These are phyloP conservation scores for Strobilomyces echinocephalus DNA, from an alignment of 768 basidiomycete genomes.

Conservation along the genomic window DNA sequence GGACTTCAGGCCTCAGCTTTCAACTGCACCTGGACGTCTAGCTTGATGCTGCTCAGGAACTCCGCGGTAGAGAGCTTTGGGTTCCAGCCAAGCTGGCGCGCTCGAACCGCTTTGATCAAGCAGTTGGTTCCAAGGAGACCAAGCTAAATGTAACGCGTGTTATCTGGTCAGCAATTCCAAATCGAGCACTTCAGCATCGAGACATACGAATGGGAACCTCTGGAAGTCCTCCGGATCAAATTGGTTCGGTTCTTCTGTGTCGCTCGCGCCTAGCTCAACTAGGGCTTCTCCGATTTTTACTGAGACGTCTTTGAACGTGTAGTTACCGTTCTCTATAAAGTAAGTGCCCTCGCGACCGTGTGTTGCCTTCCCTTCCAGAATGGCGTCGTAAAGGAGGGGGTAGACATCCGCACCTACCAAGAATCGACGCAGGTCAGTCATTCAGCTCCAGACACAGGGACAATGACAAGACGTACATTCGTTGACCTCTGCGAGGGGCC, in stretches of 20 bases:
- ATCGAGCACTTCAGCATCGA: too few species aligned
- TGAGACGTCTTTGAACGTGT: slow-evolving; percentile 41
- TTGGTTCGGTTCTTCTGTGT: slow-evolving; percentile 32
- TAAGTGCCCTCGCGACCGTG: slow-evolving; percentile 46
- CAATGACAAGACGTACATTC: slow-evolving; percentile 29
- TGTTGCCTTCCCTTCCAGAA: slow-evolving; percentile 15
- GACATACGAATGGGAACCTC: slow-evolving; percentile 5
- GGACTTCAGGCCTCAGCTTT: not conserved
- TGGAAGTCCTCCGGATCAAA: slow-evolving; percentile 33
- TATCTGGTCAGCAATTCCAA: not conserved
- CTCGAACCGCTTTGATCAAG: slow-evolving; percentile 15
- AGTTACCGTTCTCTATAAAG: slow-evolving; percentile 51
- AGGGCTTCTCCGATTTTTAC: slow-evolving; percentile 38
- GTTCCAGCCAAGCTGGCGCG: slow-evolving; percentile 25
- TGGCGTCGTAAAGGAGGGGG: slow-evolving; percentile 39
- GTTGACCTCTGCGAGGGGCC: slow-evolving; percentile 55
- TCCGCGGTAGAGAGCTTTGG: slow-evolving; percentile 31
- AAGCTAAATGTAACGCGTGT: slow-evolving; percentile 6
- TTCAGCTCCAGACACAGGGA: not conserved
- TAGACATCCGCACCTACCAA: slow-evolving; percentile 37
- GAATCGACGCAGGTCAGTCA: not conserved
- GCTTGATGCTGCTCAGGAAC: slow-evolving; percentile 15
- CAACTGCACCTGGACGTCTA: slow-evolving; percentile 21
- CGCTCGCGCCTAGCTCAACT: slow-evolving; percentile 12
- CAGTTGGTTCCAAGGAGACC: slow-evolving; percentile 21